Conservation (phyloP, 352 stramenopile genomes). For the Phytophthora idaei region DNA sequence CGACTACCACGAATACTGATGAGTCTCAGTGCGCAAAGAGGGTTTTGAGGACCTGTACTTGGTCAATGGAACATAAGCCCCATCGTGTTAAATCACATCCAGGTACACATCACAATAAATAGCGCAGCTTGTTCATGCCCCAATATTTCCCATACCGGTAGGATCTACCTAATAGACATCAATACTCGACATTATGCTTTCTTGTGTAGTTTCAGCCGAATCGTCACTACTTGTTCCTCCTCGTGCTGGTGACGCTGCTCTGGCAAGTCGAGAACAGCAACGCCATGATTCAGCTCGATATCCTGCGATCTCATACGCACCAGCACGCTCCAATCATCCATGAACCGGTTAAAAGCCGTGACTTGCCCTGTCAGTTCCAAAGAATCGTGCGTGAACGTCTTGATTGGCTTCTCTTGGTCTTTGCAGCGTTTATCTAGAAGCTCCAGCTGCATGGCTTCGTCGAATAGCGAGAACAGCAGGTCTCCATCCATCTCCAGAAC, state of each 20-base stretch:
- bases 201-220: conserved; percentile 63
- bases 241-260: conserved; percentile 1
- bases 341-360: conserved; percentile 70
- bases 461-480: conserved; percentile 59
- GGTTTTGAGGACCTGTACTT: no score
- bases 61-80: no score
- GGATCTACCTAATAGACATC: no score
- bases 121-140: background rate
- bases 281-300: conserved; percentile 43
- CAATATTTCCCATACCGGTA: no score
- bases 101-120: background rate
- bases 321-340: conserved; percentile 69
- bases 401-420: conserved; percentile 1
- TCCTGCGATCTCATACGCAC: conserved; percentile 22
- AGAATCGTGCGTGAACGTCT: conserved; percentile 55
- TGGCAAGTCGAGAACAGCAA: conserved; percentile 28
- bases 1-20: no score
- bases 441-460: conserved; percentile 49
- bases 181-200: conserved; percentile 6
- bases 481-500: conserved; percentile 42
- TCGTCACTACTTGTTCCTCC: conserved; percentile 12
- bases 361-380: conserved; percentile 47
- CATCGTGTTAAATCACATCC: background rate
- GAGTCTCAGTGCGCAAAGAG: no score
- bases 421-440: conserved; percentile 11